Evolutionary conservation across 768 basidiomycete species (phyloP).

Genomic region (Hericium alpestre): DNA sequence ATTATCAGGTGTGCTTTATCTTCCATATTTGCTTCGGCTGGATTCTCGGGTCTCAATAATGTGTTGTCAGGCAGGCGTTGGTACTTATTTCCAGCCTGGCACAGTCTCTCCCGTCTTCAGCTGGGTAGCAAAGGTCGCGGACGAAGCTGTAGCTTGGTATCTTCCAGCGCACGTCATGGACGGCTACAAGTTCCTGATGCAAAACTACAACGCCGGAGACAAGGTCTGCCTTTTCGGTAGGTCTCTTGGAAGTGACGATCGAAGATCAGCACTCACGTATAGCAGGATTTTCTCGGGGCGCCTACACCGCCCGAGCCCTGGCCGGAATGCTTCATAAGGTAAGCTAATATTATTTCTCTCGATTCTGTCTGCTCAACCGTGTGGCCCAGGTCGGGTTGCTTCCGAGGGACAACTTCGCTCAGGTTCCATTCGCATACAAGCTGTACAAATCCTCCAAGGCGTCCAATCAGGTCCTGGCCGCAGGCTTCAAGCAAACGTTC

Average conservation of each 20-base stretch:
- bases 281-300: constrained; percentile 67
- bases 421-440: constrained; percentile 66
- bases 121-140: constrained; percentile 50
- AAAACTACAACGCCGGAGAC: constrained; percentile 63
- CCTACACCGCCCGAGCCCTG: constrained; percentile 58
- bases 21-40: not conserved
- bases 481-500: constrained; percentile 66
- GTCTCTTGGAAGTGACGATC: not conserved
- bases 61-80: constrained; percentile 31
- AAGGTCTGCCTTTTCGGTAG: constrained; percentile 65
- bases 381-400: constrained; percentile 57
- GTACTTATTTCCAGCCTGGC: constrained; percentile 48
- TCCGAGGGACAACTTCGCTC: constrained; percentile 54
- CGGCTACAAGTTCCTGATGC: constrained; percentile 73
- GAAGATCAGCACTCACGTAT: constrained; percentile 1
- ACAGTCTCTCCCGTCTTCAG: constrained; percentile 52
- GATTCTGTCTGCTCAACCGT: not conserved
- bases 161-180: constrained; percentile 61
- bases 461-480: constrained; percentile 34
- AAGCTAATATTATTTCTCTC: not conserved
- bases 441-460: constrained; percentile 48
- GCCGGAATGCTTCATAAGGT: constrained; percentile 71
- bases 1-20: constrained; percentile 50
- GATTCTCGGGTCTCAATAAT: not conserved
- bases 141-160: constrained; percentile 70